A percentile compares a stretch with the other conserved stretches of the same genome.
phyloP scores from a whole-genome alignment of 1,284 basidiomycete species.

The Serendipita sp. region DNA sequence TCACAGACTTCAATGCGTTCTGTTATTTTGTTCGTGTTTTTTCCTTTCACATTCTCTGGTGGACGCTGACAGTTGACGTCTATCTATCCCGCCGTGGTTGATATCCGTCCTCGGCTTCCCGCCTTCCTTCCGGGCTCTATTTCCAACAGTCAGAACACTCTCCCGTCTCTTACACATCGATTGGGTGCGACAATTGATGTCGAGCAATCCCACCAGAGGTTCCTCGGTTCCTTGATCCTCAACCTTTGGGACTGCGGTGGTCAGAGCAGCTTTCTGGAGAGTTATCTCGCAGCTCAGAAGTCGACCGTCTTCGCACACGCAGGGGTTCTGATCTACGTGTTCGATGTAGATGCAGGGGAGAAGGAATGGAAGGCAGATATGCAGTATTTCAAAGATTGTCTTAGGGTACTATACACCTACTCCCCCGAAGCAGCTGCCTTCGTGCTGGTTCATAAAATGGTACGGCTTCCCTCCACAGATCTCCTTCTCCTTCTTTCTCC shows the following conservation, averaged over 20 bases:
- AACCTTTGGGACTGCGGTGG: slow-evolving; percentile 99
- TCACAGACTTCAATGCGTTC: slow-evolving; percentile 94
- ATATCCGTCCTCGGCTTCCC: background rate
- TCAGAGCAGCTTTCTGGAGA: slow-evolving; percentile 95
- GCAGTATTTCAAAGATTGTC: slow-evolving; percentile 76
- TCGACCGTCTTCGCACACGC: slow-evolving; percentile 91
- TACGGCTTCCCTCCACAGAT: background rate
- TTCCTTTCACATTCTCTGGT: slow-evolving; percentile 10
- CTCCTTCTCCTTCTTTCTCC: background rate
- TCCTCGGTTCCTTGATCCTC: slow-evolving; percentile 84
- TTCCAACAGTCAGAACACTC: slow-evolving; percentile 70
- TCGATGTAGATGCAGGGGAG: slow-evolving; percentile 57
- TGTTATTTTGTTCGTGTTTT: slow-evolving; percentile 77
- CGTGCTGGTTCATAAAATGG: slow-evolving; percentile 96
- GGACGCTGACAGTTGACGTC: background rate
- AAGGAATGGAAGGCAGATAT: slow-evolving; percentile 52
- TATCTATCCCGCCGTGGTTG: too few relatives aligned
- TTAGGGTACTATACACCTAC: slow-evolving; percentile 61
- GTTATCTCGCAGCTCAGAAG: slow-evolving; percentile 81
- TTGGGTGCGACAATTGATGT: slow-evolving; percentile 96
- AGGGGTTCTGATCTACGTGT: slow-evolving; percentile 95
- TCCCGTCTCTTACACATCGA: slow-evolving; percentile 79
- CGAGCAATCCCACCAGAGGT: slow-evolving; percentile 93
- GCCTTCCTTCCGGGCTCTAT: background rate
- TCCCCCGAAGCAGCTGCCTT: slow-evolving; percentile 79